Evolutionary conservation across 805 yeast species (phyloP).

Genomic region (Lachancea sp.): DNA sequence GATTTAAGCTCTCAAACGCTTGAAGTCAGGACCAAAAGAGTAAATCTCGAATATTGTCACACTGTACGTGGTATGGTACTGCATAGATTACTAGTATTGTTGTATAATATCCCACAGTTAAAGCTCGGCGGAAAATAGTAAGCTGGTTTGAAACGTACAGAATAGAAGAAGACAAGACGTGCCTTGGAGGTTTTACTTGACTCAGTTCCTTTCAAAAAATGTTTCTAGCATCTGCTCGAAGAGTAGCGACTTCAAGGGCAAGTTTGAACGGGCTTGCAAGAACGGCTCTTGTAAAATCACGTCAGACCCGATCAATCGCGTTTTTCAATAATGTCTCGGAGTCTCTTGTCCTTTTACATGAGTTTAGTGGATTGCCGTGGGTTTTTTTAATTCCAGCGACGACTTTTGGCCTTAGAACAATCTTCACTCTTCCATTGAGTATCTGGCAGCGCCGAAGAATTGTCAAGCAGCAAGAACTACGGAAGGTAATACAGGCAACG

Average conservation of each 20-base stretch:
- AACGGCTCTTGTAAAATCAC: background rate
- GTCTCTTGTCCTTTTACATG: conserved; percentile 37
- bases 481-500: conserved; percentile 68
- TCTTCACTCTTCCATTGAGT: conserved; percentile 73
- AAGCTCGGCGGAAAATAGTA: too few relatives aligned
- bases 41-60: too few relatives aligned
- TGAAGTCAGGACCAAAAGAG: too few relatives aligned
- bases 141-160: too few relatives aligned
- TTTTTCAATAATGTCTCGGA: conserved; percentile 22
- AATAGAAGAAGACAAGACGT: too few relatives aligned
- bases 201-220: background rate
- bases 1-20: too few relatives aligned
- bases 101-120: too few relatives aligned
- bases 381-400: conserved; percentile 68
- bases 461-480: conserved; percentile 60
- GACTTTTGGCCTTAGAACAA: conserved; percentile 58
- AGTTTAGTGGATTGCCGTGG: conserved; percentile 70
- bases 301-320: conserved; percentile 12
- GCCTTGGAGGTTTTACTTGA: too few relatives aligned
- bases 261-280: background rate
- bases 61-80: too few relatives aligned
- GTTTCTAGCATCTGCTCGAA: too few relatives aligned
- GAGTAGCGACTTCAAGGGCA: background rate
- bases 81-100: too few relatives aligned
- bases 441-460: conserved; percentile 62